Evolutionary conservation across 371 early-diverging fungal genomes (phyloP), one percentile per base, ranked within the genome.

Genomic region (Amoeboaphelidium protococcarum): DNA sequence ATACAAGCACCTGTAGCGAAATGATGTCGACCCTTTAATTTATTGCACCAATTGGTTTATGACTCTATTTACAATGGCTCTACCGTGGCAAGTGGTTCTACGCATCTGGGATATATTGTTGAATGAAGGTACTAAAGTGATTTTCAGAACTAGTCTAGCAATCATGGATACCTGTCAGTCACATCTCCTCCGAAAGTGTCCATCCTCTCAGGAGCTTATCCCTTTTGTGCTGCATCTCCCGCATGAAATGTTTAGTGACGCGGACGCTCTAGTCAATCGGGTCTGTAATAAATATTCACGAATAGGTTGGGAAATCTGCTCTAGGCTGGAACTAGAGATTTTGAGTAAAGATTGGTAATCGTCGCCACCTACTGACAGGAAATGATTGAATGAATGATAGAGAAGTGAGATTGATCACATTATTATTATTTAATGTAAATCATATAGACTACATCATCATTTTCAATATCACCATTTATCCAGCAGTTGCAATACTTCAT

Each of bases 31-130:
- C 21, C 81, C 87, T 13, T 62, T 88, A 45, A 82, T 80, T 74
- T 91, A 81, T 52, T 76, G 82, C 23, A 77, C 90, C 1, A 81
- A 81, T 42, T 91, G 92, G 92, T 87, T 89, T 54, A 60, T 91
- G 56, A 88, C 92, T 0, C 64, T 83, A 2, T 91, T 79, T 54
- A 88, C 89, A 1, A 70, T 78, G 71, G 66, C 79, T 1, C 60
- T 89, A 37, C 90, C 90, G 2, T 91, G 92, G 92, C 67, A 69
- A 13, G 71, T 86, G 0, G 88, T 82, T 4, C 61, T 91, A 26
- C 67, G 87, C 1, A 76, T 89, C 23, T 88, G 90, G 89, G 92
- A 91, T 62, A 74, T 86, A 54, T 81, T 91, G 47, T 72, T 76
- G 49, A 77, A 67, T 56, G 80, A 81, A 62, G 82, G 82, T 49